Evolutionary conservation across 805 yeast genomes (phyloP), one percentile per base, ranked within the genome.

Genomic region (Barnettozyma vustinii): DNA sequence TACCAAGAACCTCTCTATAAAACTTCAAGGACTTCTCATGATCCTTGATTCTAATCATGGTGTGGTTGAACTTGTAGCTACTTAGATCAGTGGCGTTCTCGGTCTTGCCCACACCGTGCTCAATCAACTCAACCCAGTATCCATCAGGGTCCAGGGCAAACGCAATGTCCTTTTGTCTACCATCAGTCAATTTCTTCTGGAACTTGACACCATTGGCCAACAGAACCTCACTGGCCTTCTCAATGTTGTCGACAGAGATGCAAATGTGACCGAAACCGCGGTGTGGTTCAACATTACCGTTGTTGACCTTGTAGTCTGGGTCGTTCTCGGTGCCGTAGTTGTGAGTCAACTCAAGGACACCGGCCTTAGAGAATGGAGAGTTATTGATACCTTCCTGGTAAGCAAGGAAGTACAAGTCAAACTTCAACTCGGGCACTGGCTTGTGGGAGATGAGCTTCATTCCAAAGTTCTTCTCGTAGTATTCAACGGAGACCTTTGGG

Each of bases 211-310:
- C 86, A 42, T 74, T 71, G 1, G 67, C 65, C 54, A 84, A 77
- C 51, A 92, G 72, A 25, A 71, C 65, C 37, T 69, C 68, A 66
- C 92, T 89, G 6, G 82, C 70, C 10, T 64, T 76, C 47, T 69
- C 81, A 49, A 92, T 79, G 68, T 91, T 83, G 57, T 88, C 87
- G 15, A 91, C 96, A 1, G 96, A 76, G 56, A 92, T 70, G 68
- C 97, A 89, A 51, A 90, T 81, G 68, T 92, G 99, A 20, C 99
- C 99, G 62, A 91, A 92, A 0, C 99, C 98, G 56, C 92, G 78
- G 65, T 80, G 73, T 37, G 95, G 92, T 46, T 84, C 89, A 9
- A 75, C 80, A 64, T 94, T 92, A 51, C 99, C 99, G 62, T 84
- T 85, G 69, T 79, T 84, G 44, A 84, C 66, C 51, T 67, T 73